Evolutionary conservation across 176 grass and related monocot genomes (phyloP).

Genomic region (Poa annua): DNA sequence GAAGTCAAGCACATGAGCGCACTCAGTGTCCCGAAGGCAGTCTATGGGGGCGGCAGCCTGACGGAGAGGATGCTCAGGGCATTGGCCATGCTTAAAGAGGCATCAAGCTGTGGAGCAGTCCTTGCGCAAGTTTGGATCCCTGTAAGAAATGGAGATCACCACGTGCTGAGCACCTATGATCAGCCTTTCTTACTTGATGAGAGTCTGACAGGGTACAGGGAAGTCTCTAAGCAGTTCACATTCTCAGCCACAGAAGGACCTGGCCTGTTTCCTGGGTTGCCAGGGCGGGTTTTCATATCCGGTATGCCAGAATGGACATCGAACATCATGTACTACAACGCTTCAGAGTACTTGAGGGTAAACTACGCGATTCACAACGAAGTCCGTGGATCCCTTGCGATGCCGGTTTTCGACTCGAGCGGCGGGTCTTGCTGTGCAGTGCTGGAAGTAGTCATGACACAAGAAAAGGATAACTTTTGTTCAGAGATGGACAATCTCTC

Average conservation of each 20-base stretch:
- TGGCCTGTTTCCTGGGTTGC: conserved; percentile 56
- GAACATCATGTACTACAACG: conserved; percentile 58
- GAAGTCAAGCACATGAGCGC: not conserved
- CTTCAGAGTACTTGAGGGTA: conserved; percentile 57
- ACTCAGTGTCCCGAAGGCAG: conserved; percentile 31
- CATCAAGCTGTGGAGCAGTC: conserved; percentile 35
- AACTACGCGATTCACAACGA: conserved; percentile 58
- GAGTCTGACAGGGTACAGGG: conserved; percentile 59
- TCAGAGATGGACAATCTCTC: conserved; percentile 57
- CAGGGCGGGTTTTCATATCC: conserved; percentile 61
- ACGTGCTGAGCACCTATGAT: conserved; percentile 58
- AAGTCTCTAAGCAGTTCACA: conserved; percentile 63
- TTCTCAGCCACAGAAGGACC: conserved; percentile 56
- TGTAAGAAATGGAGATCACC: conserved; percentile 46
- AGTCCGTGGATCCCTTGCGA: conserved; percentile 59
- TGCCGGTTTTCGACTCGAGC: conserved; percentile 56
- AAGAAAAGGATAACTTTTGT: conserved; percentile 62
- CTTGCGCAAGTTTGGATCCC: conserved; percentile 72
- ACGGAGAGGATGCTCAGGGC: conserved; percentile 64
- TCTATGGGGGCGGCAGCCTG: conserved; percentile 31
- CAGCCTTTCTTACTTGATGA: conserved; percentile 64
- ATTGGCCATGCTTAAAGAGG: conserved; percentile 55
- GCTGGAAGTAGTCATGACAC: conserved; percentile 60
- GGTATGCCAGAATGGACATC: conserved; percentile 67
- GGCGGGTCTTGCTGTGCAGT: conserved; percentile 54